Base-by-base conservation (phyloP, 208 protist species). In the Leishmania tarentolae region DNA sequence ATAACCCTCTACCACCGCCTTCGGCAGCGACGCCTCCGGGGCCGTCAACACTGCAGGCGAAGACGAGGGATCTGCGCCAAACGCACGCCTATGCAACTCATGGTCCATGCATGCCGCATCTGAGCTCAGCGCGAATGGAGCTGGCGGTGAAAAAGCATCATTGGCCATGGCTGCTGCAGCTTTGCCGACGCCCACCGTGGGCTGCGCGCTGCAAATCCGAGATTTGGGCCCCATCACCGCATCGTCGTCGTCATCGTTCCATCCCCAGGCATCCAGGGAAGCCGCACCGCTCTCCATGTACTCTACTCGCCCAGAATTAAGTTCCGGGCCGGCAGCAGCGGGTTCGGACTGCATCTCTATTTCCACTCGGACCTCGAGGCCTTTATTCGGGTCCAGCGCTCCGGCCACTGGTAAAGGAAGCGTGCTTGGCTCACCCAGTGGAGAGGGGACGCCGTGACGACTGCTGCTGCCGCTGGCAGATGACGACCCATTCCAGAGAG, bases 181-280 rank as follows among this genome's bases (percentile, higher is more conserved):
- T 68, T 21, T 68, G 61, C 61, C 31, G 40, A 71, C 40, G 17
- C 28, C 40, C 31, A 42, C 17, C 28, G 63, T 17, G 17, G 31
- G 35, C 9, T 68, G 42, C 47, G 19, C 31, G n/a, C 59, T 40
- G 42, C 3, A 24, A 8, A 50, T 35, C 24, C 44, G 44, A 28
- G 7, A 21, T n/a, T 28, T 15, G 17, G 63, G 44, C 46, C 42
- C 24, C 53, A 72, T 37, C 37, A 50, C 52, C 35, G 44, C 76
- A 21, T 35, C n/a, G 7, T 80, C 57, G 2, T 81, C 80, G 75
- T 81, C 40, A 31, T 77, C 71, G 69, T 57, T 63, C 57, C 77
- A 81, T 57, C 75, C 75, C 61, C 76, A 80, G 19, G 28, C 65
- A 1, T 71, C 68, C 7, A 65, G 50, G 5, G 76, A 13, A 37